phyloP scores from a whole-genome alignment of 176 grass and related monocot genomes.

The Bolboschoenus planiculmis region DNA sequence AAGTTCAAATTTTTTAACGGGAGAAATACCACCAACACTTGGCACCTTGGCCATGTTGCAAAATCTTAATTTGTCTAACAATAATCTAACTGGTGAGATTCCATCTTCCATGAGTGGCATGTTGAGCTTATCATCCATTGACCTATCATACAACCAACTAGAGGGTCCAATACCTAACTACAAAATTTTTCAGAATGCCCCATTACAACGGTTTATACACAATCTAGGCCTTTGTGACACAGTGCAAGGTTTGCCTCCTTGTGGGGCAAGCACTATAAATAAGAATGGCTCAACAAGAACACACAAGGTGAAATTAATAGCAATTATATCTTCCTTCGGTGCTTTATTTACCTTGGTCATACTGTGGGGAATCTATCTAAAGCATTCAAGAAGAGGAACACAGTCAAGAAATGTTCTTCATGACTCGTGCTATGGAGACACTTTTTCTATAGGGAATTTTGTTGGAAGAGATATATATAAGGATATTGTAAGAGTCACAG shows the following conservation, averaged over 20 bases:
- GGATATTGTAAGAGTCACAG: neutral
- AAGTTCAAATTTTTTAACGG: conserved; percentile 26
- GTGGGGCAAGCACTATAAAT: neutral
- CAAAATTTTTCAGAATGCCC: neutral
- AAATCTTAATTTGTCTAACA: conserved; percentile 30
- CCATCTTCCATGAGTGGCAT: conserved; percentile 11
- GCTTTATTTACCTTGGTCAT: neutral
- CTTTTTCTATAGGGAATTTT: neutral
- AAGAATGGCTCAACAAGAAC: neutral
- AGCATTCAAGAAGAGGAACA: neutral
- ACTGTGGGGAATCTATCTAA: neutral
- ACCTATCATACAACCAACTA: conserved; percentile 37
- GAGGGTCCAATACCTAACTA: conserved; percentile 16
- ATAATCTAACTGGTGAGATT: conserved; percentile 29
- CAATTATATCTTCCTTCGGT: neutral
- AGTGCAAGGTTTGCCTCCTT: conserved; percentile 9
- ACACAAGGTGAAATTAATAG: neutral
- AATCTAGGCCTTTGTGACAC: conserved; percentile 18
- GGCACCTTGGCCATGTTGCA: conserved; percentile 21
- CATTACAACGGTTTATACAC: conserved; percentile 11
- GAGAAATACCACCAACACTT: conserved; percentile 18
- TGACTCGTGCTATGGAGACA: neutral
- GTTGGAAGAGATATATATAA: neutral
- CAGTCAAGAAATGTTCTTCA: neutral
- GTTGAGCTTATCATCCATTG: conserved; percentile 13